phyloP scores from a whole-genome alignment of 352 stramenopile genomes.

The Thalassiosira livingstoniorum region DNA sequence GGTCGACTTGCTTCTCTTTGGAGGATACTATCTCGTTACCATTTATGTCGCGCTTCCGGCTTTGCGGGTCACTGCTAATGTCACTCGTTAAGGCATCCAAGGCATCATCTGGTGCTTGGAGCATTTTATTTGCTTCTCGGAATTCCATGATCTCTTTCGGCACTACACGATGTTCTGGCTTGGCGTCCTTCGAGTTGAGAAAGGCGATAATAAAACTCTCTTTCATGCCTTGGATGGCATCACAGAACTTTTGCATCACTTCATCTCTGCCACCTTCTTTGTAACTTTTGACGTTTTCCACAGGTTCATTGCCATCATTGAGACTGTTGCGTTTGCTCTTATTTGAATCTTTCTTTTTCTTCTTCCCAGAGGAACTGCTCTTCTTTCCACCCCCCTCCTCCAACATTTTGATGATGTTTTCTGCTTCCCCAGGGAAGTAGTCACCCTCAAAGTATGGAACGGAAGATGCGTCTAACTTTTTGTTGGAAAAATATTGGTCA shows the following conservation, averaged over 20 bases:
- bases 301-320: slow-evolving; percentile 38
- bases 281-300: slow-evolving; percentile 55
- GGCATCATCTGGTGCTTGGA: background rate
- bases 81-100: background rate
- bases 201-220: slow-evolving; percentile 99
- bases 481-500: slow-evolving; percentile 91
- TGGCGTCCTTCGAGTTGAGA: slow-evolving; percentile 84
- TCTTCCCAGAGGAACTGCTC: slow-evolving; percentile 53
- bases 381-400: slow-evolving; percentile 88
- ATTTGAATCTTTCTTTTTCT: slow-evolving; percentile 74
- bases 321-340: slow-evolving; percentile 60
- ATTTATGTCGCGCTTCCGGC: slow-evolving; percentile 24
- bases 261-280: slow-evolving; percentile 86
- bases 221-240: slow-evolving; percentile 97
- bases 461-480: slow-evolving; percentile 84
- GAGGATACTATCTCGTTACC: slow-evolving; percentile 33
- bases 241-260: slow-evolving; percentile 97
- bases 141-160: slow-evolving; percentile 73
- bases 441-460: slow-evolving; percentile 99
- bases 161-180: slow-evolving; percentile 78
- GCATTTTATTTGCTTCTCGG: slow-evolving; percentile 51
- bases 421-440: slow-evolving; percentile 97
- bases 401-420: slow-evolving; percentile 98
- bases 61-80: background rate
- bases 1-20: slow-evolving; percentile 47